These are phyloP conservation scores for Teratosphaeria gauchensis DNA, from an alignment of 2,329 filamentous ascomycete species.

Conservation along the genomic window DNA sequence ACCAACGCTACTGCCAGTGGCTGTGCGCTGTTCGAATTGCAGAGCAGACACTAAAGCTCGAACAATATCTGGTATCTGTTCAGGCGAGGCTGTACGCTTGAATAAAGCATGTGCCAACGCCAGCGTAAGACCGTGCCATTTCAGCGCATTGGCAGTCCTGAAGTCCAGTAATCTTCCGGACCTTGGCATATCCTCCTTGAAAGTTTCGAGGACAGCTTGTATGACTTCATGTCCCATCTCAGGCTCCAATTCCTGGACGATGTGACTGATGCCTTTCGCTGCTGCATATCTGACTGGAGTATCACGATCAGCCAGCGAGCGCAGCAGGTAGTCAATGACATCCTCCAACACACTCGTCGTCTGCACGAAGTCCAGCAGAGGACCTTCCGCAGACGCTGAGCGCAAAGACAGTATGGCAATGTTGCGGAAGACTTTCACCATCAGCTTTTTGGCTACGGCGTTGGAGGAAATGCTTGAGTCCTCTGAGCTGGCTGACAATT, in stretches of 20 bases:
- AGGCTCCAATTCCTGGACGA: conserved; percentile 67
- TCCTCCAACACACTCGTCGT: conserved; percentile 52
- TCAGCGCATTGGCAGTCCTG: conserved; percentile 65
- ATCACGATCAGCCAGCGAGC: conserved; percentile 72
- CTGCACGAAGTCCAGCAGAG: conserved; percentile 24
- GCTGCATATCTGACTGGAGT: conserved; percentile 84
- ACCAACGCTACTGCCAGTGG: conserved; percentile 75
- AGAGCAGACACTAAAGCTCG: conserved; percentile 69
- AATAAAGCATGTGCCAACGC: conserved; percentile 82
- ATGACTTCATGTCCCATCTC: conserved; percentile 82
- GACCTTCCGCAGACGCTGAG: conserved; percentile 13
- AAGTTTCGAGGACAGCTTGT: conserved; percentile 66
- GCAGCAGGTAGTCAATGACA: conserved; percentile 71
- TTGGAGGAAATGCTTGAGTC: conserved; percentile 55
- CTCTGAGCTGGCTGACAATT: conserved; percentile 45
- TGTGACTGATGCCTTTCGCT: conserved; percentile 82
- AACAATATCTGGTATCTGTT: conserved; percentile 62
- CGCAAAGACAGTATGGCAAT: conserved; percentile 57
- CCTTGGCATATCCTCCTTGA: conserved; percentile 53
- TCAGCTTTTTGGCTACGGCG: conserved; percentile 68
- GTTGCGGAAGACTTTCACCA: conserved; percentile 76
- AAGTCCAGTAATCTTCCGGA: conserved; percentile 46
- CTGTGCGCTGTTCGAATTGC: conserved; percentile 77
- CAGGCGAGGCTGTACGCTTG: conserved; percentile 64
- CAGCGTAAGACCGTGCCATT: conserved; percentile 88